phyloP scores from a whole-genome alignment of 805 yeast species.

The Nakazawaea siamensis region DNA sequence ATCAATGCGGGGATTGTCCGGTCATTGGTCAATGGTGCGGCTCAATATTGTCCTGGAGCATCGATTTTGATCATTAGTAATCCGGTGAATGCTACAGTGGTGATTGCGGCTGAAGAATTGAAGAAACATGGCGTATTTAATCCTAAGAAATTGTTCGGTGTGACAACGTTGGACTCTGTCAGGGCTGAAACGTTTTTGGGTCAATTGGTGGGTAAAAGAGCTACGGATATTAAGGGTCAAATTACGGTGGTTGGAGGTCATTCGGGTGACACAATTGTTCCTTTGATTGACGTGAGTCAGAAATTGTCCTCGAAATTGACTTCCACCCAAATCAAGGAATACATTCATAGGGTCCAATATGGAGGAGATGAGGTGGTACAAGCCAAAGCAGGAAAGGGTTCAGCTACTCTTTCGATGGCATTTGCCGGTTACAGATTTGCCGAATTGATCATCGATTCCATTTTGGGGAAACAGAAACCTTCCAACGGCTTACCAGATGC shows the following conservation, averaged over 20 bases:
- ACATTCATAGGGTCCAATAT: slow-evolving; percentile 28
- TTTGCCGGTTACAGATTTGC: slow-evolving; percentile 84
- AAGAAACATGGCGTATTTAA: slow-evolving; percentile 42
- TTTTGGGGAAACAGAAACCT: slow-evolving; percentile 18
- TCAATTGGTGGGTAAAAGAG: slow-evolving; percentile 18
- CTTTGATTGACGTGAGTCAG: slow-evolving; percentile 33
- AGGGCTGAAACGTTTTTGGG: slow-evolving; percentile 45
- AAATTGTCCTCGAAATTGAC: slow-evolving; percentile 26
- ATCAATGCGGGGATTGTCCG: slow-evolving; percentile 86
- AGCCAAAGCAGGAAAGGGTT: slow-evolving; percentile 92
- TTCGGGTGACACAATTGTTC: slow-evolving; percentile 50
- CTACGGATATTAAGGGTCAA: slow-evolving; percentile 28
- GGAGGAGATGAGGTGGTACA: slow-evolving; percentile 96
- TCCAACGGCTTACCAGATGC: slow-evolving; percentile 27
- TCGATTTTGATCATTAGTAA: slow-evolving; percentile 47
- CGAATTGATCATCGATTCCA: slow-evolving; percentile 34
- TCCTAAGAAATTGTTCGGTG: slow-evolving; percentile 47
- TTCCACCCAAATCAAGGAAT: slow-evolving; percentile 30
- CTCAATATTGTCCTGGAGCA: slow-evolving; percentile 54
- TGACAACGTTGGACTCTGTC: slow-evolving; percentile 51
- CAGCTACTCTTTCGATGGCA: slow-evolving; percentile 95
- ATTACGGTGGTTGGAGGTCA: slow-evolving; percentile 49
- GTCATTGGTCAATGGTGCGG: slow-evolving; percentile 81
- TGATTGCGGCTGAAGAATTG: slow-evolving; percentile 50
- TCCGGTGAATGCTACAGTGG: slow-evolving; percentile 57